Conservation (phyloP, 2,329 filamentous ascomycete genomes). For the Aspergillus quadricinctus region DNA sequence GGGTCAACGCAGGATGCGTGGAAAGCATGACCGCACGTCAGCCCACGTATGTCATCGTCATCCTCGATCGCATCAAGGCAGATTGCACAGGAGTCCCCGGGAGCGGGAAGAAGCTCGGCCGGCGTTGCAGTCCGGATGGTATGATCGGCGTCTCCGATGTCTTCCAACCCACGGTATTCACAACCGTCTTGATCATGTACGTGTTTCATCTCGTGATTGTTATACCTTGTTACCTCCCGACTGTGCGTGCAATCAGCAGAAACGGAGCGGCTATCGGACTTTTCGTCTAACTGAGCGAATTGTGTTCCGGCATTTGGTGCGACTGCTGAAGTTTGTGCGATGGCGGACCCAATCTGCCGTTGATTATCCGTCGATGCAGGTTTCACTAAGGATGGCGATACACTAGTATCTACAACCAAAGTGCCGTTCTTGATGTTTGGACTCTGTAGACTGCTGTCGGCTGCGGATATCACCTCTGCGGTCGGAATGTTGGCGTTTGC, state of each 20-base stretch:
- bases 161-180: slow-evolving; percentile 56
- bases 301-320: slow-evolving; percentile 10
- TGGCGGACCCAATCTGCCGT: slow-evolving; percentile 11
- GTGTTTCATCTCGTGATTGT: not conserved
- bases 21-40: slow-evolving; percentile 97
- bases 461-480: slow-evolving; percentile 73
- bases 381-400: slow-evolving; percentile 13
- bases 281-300: slow-evolving; percentile 14
- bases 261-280: slow-evolving; percentile 3
- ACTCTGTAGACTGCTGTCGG: slow-evolving; percentile 67
- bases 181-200: slow-evolving; percentile 21
- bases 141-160: slow-evolving; percentile 70
- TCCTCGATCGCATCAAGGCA: slow-evolving; percentile 93
- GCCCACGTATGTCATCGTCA: slow-evolving; percentile 87
- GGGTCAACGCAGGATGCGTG: slow-evolving; percentile 94
- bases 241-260: not conserved
- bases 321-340: slow-evolving; percentile 12
- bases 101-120: slow-evolving; percentile 72
- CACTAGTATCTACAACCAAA: slow-evolving; percentile 19
- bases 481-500: slow-evolving; percentile 80
- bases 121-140: slow-evolving; percentile 79
- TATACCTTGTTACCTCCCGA: not conserved
- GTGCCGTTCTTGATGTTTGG: slow-evolving; percentile 60
- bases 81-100: slow-evolving; percentile 92
- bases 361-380: slow-evolving; percentile 21